These are phyloP conservation scores for Umbelopsis sp. DNA, from an alignment of 192 early-diverging fungal genomes.

Conservation along the genomic window DNA sequence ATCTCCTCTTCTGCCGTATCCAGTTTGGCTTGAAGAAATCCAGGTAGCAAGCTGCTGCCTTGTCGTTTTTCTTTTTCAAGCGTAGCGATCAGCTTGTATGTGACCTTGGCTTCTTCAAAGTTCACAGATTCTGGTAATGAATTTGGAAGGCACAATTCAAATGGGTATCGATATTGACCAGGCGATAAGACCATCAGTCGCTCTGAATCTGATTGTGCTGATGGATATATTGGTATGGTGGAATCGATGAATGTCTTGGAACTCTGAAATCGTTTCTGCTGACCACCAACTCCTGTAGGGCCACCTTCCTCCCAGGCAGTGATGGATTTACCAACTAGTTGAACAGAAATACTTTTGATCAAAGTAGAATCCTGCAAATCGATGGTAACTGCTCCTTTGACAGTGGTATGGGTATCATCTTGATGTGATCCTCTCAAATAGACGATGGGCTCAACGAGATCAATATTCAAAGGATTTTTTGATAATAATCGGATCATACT, in stretches of 20 bases:
- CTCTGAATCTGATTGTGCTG: not conserved
- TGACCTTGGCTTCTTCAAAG: not conserved
- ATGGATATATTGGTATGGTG: not conserved
- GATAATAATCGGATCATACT: not conserved
- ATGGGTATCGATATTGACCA: not conserved
- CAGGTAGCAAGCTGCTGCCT: not conserved
- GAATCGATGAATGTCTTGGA: constrained; percentile 1
- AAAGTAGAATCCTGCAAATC: not conserved
- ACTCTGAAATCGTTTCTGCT: not conserved
- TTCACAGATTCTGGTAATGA: constrained; percentile 7
- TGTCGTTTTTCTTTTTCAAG: not conserved
- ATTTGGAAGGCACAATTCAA: constrained; percentile 1
- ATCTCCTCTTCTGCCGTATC: not conserved
- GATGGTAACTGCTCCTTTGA: not conserved
- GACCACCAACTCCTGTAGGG: not conserved
- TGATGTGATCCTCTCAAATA: not conserved
- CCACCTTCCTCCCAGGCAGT: constrained; percentile 10
- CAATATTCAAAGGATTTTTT: not conserved
- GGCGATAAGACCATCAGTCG: not conserved
- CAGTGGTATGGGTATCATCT: not conserved
- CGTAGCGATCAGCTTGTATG: not conserved
- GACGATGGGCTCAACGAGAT: constrained; percentile 6
- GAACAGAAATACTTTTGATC: constrained; percentile 4
- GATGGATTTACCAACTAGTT: not conserved
- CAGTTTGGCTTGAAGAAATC: not conserved